phyloP scores from a whole-genome alignment of 768 basidiomycete genomes.

The Trametes cinnabarina region DNA sequence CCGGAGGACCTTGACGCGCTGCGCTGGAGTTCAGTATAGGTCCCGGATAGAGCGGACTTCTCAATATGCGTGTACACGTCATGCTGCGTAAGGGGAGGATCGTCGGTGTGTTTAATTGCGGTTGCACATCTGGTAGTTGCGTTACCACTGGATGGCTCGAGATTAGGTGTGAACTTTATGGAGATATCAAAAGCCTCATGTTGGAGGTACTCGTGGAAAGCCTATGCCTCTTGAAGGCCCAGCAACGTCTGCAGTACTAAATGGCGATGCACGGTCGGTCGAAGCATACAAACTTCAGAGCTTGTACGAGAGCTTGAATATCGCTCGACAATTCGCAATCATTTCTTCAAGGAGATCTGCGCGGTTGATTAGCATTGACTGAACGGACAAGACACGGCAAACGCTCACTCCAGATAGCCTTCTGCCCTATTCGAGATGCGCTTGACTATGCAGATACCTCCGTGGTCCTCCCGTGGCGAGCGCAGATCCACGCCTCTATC shows the following conservation, averaged over 20 bases:
- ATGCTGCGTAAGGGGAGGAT: slow-evolving; percentile 1
- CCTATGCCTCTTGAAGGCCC: too few species aligned
- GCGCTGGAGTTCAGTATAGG: slow-evolving; percentile 2
- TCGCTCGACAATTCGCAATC: too few species aligned
- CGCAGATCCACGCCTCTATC: background rate
- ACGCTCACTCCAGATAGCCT: background rate
- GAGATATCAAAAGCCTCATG: slow-evolving; percentile 8
- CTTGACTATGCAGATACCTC: background rate
- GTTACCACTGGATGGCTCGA: background rate
- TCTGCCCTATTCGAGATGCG: background rate
- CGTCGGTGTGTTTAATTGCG: slow-evolving; percentile 4
- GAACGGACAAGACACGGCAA: background rate
- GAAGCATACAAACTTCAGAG: too few species aligned
- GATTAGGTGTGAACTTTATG: background rate
- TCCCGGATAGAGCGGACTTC: background rate
- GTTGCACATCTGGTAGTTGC: background rate
- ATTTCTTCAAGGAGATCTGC: too few species aligned
- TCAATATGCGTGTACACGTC: background rate
- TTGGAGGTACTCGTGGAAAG: too few species aligned
- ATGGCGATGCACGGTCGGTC: too few species aligned
- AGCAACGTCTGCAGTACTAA: too few species aligned
- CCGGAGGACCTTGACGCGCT: background rate
- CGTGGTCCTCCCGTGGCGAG: too few species aligned
- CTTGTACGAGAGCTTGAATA: too few species aligned
- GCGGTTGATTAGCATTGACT: background rate